Conservation (phyloP, 2,329 filamentous ascomycete species). For the Dothistroma pini region DNA sequence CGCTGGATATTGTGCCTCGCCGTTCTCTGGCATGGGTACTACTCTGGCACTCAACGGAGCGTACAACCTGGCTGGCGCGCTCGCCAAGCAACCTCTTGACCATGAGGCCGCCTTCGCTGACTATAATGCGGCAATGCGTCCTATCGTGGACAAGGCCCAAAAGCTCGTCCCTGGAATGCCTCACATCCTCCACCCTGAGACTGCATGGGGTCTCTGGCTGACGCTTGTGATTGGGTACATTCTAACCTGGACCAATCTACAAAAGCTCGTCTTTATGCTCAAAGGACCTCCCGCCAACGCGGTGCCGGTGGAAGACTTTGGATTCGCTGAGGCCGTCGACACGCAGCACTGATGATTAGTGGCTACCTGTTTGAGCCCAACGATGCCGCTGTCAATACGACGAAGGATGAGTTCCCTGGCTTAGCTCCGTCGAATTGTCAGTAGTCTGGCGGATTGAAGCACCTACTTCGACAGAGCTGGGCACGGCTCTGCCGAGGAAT, state of each 20-base stretch:
- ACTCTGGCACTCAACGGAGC: conserved; percentile 35
- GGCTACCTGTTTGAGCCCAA: neutral
- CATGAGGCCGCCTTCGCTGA: conserved; percentile 21
- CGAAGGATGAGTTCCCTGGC: too few species aligned
- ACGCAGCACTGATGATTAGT: neutral
- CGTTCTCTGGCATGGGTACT: conserved; percentile 36
- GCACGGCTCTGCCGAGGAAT: too few species aligned
- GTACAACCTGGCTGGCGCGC: conserved; percentile 33
- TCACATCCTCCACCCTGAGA: conserved; percentile 26
- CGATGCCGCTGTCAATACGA: too few species aligned
- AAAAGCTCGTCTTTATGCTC: conserved; percentile 17
- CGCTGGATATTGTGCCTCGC: conserved; percentile 32
- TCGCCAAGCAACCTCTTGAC: conserved; percentile 21
- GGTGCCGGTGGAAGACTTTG: conserved; percentile 30
- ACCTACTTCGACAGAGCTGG: too few species aligned
- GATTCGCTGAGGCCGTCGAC: conserved; percentile 23
- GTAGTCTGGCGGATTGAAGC: too few species aligned
- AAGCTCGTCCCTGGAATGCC: conserved; percentile 26
- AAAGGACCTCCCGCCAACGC: conserved; percentile 24
- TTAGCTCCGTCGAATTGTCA: too few species aligned
- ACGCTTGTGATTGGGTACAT: conserved; percentile 16
- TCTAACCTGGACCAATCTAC: conserved; percentile 14
- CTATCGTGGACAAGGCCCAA: conserved; percentile 26
- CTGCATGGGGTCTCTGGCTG: conserved; percentile 21
- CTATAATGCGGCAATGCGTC: conserved; percentile 28